phyloP scores from a whole-genome alignment of 306 rosid species.

The Vigna angularis region DNA sequence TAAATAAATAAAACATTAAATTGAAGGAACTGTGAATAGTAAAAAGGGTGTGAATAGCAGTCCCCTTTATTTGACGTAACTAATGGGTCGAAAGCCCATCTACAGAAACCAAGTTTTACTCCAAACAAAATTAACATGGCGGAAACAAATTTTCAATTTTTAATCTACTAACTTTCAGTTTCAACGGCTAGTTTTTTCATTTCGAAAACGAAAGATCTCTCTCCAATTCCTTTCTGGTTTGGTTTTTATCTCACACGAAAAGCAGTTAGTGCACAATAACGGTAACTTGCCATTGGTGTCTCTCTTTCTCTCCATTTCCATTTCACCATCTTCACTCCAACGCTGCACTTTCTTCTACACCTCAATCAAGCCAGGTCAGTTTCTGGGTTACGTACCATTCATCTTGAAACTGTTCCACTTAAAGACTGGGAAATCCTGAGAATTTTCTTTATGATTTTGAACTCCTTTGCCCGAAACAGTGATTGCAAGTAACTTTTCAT shows the following conservation, averaged over 20 bases:
- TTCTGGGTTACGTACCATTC: constrained; percentile 33
- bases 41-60: no score
- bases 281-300: constrained; percentile 33
- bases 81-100: background rate
- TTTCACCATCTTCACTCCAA: constrained; percentile 28
- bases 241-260: background rate
- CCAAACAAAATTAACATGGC: background rate
- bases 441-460: background rate
- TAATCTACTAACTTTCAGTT: background rate
- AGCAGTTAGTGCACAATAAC: constrained; percentile 35
- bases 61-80: background rate
- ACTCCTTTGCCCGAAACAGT: background rate
- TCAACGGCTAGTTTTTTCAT: constrained; percentile 57
- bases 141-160: background rate
- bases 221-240: background rate
- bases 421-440: background rate
- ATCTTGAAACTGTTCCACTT: constrained; percentile 38
- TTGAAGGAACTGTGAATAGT: no score
- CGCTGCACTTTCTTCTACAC: constrained; percentile 30
- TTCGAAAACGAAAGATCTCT: constrained; percentile 6
- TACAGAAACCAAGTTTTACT: background rate
- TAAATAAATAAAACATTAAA: no score
- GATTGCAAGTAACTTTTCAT: background rate
- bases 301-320: constrained; percentile 15
- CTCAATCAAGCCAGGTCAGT: constrained; percentile 51